Conservation (phyloP, 179 eudicot genomes). For the Sideroxylon spinosum region DNA sequence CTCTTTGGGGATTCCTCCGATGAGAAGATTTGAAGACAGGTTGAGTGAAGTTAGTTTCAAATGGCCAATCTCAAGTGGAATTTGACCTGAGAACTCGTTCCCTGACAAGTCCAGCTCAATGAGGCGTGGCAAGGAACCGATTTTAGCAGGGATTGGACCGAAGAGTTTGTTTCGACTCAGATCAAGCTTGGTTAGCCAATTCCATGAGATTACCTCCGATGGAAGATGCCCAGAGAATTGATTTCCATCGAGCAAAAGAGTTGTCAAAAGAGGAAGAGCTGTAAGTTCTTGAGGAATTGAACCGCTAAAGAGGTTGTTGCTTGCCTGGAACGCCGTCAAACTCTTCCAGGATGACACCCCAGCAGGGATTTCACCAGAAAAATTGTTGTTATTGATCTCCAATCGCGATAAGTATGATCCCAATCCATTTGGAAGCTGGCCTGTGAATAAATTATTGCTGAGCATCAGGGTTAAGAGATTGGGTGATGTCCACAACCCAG, state of each 20-base stretch:
- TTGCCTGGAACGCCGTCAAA: not conserved
- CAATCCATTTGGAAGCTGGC: not conserved
- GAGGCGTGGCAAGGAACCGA: not conserved
- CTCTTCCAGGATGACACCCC: not conserved
- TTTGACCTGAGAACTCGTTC: not conserved
- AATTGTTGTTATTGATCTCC: too few relatives aligned
- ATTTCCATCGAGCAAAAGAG: too few relatives aligned
- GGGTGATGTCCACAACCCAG: too few relatives aligned
- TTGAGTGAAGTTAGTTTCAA: conserved; percentile 29
- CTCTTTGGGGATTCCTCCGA: conserved; percentile 45
- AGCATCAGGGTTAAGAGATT: conserved; percentile 3
- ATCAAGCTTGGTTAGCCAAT: not conserved
- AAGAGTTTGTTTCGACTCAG: not conserved
- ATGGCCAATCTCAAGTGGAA: not conserved
- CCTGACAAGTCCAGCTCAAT: not conserved
- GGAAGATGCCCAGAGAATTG: too few relatives aligned
- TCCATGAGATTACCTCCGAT: not conserved
- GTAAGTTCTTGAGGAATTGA: not conserved
- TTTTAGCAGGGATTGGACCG: not conserved
- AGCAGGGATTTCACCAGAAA: not conserved
- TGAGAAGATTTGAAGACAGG: conserved; percentile 49
- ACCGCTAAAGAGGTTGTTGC: not conserved
- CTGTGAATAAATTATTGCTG: not conserved
- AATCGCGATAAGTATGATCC: not conserved
- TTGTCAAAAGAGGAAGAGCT: too few relatives aligned